These are phyloP conservation scores for Casuarina equisetifolia DNA, from an alignment of 306 rosid species.

Conservation along the genomic window DNA sequence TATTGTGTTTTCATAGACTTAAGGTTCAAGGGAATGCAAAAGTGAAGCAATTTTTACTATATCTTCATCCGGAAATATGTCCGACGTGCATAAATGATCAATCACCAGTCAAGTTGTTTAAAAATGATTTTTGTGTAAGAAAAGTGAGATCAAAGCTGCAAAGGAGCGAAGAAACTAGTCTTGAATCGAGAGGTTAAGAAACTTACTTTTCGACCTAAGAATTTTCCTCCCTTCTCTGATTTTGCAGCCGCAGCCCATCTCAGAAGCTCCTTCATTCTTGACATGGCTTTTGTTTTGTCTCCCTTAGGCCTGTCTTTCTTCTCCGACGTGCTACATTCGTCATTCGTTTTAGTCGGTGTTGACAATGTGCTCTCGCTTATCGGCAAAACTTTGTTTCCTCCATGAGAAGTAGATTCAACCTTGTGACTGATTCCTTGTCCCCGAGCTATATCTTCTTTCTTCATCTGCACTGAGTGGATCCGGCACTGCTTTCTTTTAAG, in stretches of 20 bases:
- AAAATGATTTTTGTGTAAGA: not conserved
- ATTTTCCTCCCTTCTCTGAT: conserved; percentile 68
- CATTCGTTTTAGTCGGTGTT: conserved; percentile 32
- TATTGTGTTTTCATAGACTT: not conserved
- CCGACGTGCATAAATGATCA: too few species aligned
- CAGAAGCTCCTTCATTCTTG: conserved; percentile 86
- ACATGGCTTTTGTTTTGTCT: conserved; percentile 51
- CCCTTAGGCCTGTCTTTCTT: conserved; percentile 45
- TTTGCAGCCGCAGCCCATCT: conserved; percentile 86
- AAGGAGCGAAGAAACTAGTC: not conserved
- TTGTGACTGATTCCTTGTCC: conserved; percentile 43
- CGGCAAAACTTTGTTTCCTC: conserved; percentile 73
- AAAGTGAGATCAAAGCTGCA: not conserved
- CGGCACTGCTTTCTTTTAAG: conserved; percentile 29
- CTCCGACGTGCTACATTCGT: conserved; percentile 31
- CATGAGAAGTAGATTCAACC: conserved; percentile 45
- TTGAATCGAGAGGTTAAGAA: not conserved
- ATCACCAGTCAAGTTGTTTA: not conserved
- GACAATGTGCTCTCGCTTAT: conserved; percentile 54
- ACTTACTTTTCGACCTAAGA: conserved; percentile 60
- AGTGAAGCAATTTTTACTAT: not conserved
- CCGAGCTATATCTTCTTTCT: conserved; percentile 50
- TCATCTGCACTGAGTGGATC: conserved; percentile 53
- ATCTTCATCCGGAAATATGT: too few species aligned
- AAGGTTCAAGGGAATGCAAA: not conserved